phyloP scores from a whole-genome alignment of 164 flowering plant species.

The Magnolia kwangsiensis region DNA sequence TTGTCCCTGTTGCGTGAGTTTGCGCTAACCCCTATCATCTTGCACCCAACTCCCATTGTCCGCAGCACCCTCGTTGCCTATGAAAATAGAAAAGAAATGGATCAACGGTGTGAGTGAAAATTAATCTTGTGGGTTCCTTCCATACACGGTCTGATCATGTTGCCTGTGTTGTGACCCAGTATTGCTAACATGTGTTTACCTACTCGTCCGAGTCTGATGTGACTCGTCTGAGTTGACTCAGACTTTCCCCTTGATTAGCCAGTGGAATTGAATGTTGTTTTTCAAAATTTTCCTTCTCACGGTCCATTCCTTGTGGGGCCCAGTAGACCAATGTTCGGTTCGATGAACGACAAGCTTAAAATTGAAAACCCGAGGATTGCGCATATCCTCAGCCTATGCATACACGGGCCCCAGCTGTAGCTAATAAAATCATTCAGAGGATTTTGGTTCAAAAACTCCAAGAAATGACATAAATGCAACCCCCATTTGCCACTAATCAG shows the following conservation, averaged over 20 bases:
- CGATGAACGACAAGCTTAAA: too few species aligned
- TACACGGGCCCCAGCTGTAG: too few species aligned
- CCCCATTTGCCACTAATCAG: background rate
- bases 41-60: constrained; percentile 1
- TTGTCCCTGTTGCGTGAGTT: constrained; percentile 1
- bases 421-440: too few species aligned
- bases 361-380: too few species aligned
- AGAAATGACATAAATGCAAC: background rate
- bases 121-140: background rate
- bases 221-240: background rate
- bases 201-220: background rate
- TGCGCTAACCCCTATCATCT: constrained; percentile 4
- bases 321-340: too few species aligned
- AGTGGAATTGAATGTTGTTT: too few species aligned
- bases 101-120: background rate
- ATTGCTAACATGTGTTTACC: background rate
- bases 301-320: too few species aligned
- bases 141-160: background rate
- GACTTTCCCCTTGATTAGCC: too few species aligned
- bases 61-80: constrained; percentile 2
- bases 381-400: too few species aligned
- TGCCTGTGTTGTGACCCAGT: background rate
- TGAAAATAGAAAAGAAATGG: background rate
- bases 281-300: too few species aligned
- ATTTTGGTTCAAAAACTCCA: background rate